Base-by-base conservation (phyloP, 805 yeast genomes). In the Yamadazyma tumulicola region DNA sequence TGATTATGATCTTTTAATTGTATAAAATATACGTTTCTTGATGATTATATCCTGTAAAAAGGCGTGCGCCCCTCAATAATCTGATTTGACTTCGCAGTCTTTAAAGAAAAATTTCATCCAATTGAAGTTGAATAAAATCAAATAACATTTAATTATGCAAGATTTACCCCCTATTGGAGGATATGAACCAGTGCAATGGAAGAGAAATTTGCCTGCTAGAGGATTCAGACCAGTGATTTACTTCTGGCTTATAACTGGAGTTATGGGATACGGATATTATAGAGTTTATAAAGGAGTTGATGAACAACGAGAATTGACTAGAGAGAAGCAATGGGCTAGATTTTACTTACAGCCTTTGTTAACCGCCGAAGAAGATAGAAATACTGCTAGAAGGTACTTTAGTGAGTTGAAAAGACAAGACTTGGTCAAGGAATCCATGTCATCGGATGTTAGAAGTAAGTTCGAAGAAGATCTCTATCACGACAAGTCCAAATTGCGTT, bases 121-220 rank as follows among this genome's bases (percentile, higher is more conserved):
- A 43, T 43, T 43, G 41, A 39, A 37, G 27, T 30, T 32, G 15
- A 26, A 19, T 28, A 32, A 39, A 34, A 34, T 35, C 43, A 39
- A 35, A 35, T 26, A 23, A 17, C n/a, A 15, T 17, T 26, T 16
- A 22, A 26, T 21, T 9, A 67, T 67, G 73, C 95, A 86, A 71
- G 95, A 86, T 54, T 65, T 86, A 54, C 95, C 95, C 52, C 95
- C 95, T 38, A 68, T 75, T 49, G 86, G 85, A 38, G 95, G 95
- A 42, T 85, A 86, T 52, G 88, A 82, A 45, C 82, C 84, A 28
- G 75, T 86, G 41, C 95, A 85, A 65, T 86, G 95, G 95, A 82
- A 81, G 64, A 76, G 95, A 57, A 81, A 85, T 59, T 63, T 86
- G 31, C 95, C 95, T 16, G 66, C 91, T 2, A 71, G 95, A 47